Evolutionary conservation across 352 stramenopile genomes (phyloP), one percentile per base, ranked within the genome.

Genomic region (Phytopythium sindhum): DNA sequence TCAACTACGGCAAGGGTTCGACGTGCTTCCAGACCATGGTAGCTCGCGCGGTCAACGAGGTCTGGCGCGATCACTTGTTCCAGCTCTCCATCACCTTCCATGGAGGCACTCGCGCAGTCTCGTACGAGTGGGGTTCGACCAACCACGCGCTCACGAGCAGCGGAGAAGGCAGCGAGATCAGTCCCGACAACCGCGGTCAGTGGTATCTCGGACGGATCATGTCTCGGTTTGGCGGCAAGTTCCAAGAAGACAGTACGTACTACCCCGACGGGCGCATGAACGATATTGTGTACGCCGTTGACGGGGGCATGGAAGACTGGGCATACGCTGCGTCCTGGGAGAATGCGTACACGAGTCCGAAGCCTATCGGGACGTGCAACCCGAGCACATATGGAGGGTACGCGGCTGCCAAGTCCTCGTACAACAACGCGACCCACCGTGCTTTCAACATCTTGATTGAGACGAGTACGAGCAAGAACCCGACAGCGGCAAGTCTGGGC

Each of bases 281-380:
- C 78, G 84, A 97, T 51, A 80, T 98, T 17, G 90, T 99, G 10
- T 99, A 99, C 70, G 87, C 88, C 8, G 95, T 99, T 26, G 66
- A 93, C 35, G 97, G 96, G 52, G 96, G 94, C 8, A 98, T 98
- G 91, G 96, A 99, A 74, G 96, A 99, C 75, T 99, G 93, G 91
- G 89, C 77, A 0, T 98, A 98, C 72, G 90, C 91, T 9, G 79
- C 72, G 2, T 93, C 81, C 6, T 97, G 88, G 88, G 83, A 94
- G 58, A 88, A 89, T 39, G 31, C 58, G 28, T 84, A 71, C 63
- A 77, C 69, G 11, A 72, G 67, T n/a, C 63, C 71, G 5, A 69
- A 76, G 57, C 80, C 82, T 14, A 80, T 86, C 28, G 68, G 72
- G n/a, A 63, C 80, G 14, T 98, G 94, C 76, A 83, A 83, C 24